Evolutionary conservation across 768 basidiomycete species (phyloP), one percentile per base, ranked within the genome.

Genomic region (Cystobasidium ongulense): DNA sequence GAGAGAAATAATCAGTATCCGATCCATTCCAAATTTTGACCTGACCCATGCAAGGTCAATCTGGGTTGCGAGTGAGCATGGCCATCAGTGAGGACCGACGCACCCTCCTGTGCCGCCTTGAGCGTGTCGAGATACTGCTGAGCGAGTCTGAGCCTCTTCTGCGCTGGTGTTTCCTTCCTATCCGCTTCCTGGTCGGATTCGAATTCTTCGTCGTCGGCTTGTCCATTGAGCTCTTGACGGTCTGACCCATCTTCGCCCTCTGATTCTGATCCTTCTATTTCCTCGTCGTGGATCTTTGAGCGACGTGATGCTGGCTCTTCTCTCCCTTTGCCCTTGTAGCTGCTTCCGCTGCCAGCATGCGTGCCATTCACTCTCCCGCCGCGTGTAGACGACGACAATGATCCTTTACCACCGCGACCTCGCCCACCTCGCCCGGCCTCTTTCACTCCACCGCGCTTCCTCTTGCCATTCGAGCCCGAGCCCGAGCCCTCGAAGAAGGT

Each of bases 101-200:
- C 73, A 83, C 86, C 81, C 77, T 87, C 88, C 84, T 33, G 94
- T 81, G 85, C 87, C 74, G 88, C 86, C 81, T 90, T 90, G 17
- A 98, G 87, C 75, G 85, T 88, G 74, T 92, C 87, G 46, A 99
- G 83, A 81, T 98, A 97, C 75, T 95, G 81, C 80, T 92, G 90
- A 3, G 95, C 94, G 43, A 99, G 83, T 73, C 96, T 83, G 23
- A 99, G 84, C 74, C 96, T 84, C 82, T 98, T 99, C 84, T 92
- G 88, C 0, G 92, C 92, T 1, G 92, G 91, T 3, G 92, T 95
- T 82, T 97, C 95, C 76, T 88, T 84, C 11, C 31, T 29, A 41
- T 46, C 46, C 31, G 65, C 65, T 76, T 88, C 86, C 77, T 93
- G 88, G 77, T 96, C 92, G 29, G 68, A 39, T 63, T 36, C 61